A percentile compares a stretch with the other conserved stretches of the same genome.
Evolutionary conservation across 164 flowering plant genomes (phyloP).

Genomic region (Annona cherimola): DNA sequence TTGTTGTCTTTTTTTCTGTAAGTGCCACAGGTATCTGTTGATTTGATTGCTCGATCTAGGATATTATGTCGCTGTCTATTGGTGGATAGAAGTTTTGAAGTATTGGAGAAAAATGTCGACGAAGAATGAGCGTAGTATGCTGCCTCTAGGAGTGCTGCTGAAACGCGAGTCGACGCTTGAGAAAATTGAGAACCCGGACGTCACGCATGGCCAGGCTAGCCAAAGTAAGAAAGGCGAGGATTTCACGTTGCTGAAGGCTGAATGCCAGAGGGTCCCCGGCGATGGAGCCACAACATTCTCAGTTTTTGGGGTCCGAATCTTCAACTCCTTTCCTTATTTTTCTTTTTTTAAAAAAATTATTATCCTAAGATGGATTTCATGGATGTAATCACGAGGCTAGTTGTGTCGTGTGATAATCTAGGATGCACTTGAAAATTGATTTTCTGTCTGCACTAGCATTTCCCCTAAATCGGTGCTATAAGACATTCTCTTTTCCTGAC

Average conservation of each 20-base stretch:
- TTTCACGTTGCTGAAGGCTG: constrained; percentile 70
- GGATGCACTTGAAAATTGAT: background rate
- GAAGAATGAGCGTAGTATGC: constrained; percentile 55
- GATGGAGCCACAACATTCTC: constrained; percentile 82
- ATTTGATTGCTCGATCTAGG: background rate
- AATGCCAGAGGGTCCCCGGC: constrained; percentile 67
- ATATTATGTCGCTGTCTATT: background rate
- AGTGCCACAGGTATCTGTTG: constrained; percentile 10
- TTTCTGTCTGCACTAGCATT: no score
- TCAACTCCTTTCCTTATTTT: background rate
- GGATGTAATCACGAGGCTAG: background rate
- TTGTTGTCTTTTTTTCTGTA: background rate
- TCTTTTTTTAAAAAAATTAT: no score
- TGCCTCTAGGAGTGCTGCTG: constrained; percentile 79
- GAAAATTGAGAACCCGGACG: constrained; percentile 81
- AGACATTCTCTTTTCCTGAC: background rate
- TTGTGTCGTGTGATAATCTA: background rate
- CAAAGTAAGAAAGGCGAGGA: constrained; percentile 99
- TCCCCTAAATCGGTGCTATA: background rate
- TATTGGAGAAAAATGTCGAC: constrained; percentile 43
- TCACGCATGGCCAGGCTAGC: constrained; percentile 69
- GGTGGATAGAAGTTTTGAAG: constrained; percentile 1
- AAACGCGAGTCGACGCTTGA: constrained; percentile 75
- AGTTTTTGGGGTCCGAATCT: constrained; percentile 64
- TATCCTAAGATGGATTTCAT: background rate